Evolutionary conservation across 2,329 filamentous ascomycete genomes (phyloP), one percentile per base, ranked within the genome.

Genomic region (Xylaria sp.): DNA sequence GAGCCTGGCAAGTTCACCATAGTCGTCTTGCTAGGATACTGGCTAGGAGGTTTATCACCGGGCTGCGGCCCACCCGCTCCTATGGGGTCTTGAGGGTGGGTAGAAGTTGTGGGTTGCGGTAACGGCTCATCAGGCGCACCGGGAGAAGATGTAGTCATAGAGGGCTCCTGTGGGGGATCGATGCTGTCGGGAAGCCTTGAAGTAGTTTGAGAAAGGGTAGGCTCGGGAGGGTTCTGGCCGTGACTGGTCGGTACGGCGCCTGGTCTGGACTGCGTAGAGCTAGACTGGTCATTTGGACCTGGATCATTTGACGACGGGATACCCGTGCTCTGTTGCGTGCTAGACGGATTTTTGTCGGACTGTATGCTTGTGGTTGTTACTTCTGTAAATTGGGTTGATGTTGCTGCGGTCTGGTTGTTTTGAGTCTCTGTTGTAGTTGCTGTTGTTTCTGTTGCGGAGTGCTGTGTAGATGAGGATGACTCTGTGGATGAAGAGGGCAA

Each of bases 191-290:
- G 42, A 13, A 6, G 51, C 8, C n/a, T 54, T 44, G 42, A 40
- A 35, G 47, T 66, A 35, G 32, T 18, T 25, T 54, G 23, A 12
- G 42, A 12, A 23, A 44, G n/a, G 21, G 18, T 51, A 58, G 63
- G 44, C 8, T 1, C 9, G 4, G 50, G 54, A 6, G 25, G 12
- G 40, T 4, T 53, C 5, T 27, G 10, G 25, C 23, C 25, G 32
- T 25, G 35, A 0, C 1, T 3, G 21, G 58, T 58, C 18, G 25
- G 5, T 44, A 58, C 16, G 27, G 8, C 32, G 2, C 47, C 40
- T 4, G 44, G n/a, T 37, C 18, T 9, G 12, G 37, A 50, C 5
- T 66, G 55, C 5, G 60, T 61, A 35, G 54, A 13, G 32, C 3
- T 48, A 13, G 64, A 32, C 23, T 40, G 2, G 29, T 63, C 32